Percentiles rank a stretch among this genome's conserved stretches.
phyloP scores from a whole-genome alignment of 352 stramenopile genomes.

The Pythium biforme region DNA sequence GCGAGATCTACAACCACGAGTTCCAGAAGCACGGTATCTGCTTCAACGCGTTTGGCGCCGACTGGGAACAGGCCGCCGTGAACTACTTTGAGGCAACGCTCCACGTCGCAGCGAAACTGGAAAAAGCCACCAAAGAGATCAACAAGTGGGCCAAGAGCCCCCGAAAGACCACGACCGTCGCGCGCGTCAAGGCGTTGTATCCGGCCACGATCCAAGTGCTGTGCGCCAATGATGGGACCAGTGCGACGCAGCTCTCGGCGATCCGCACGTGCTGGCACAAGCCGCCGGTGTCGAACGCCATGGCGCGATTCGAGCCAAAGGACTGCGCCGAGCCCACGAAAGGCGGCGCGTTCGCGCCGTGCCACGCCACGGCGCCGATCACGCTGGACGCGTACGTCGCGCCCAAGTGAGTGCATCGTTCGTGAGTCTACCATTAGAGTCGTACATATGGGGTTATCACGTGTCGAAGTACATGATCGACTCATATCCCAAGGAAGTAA shows the following conservation, averaged over 20 bases:
- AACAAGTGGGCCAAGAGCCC: slow-evolving; percentile 42
- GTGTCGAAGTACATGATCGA: too few species aligned
- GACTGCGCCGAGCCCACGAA: slow-evolving; percentile 43
- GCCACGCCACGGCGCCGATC: slow-evolving; percentile 39
- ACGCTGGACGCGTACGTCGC: slow-evolving; percentile 43
- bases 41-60: slow-evolving; percentile 51
- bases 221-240: slow-evolving; percentile 50
- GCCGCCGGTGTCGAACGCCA: slow-evolving; percentile 27
- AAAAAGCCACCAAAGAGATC: slow-evolving; percentile 40
- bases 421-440: too few species aligned
- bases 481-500: too few species aligned
- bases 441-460: too few species aligned
- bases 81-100: slow-evolving; percentile 69
- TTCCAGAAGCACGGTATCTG: slow-evolving; percentile 84
- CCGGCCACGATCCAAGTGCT: slow-evolving; percentile 58
- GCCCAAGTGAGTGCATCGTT: not conserved
- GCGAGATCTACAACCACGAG: slow-evolving; percentile 83
- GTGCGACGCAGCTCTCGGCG: slow-evolving; percentile 58
- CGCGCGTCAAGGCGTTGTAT: slow-evolving; percentile 41
- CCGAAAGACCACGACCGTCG: slow-evolving; percentile 19
- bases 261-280: slow-evolving; percentile 61
- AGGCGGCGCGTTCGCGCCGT: slow-evolving; percentile 47
- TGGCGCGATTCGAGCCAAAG: slow-evolving; percentile 41
- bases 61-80: slow-evolving; percentile 49
- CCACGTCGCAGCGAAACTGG: slow-evolving; percentile 44